Evolutionary conservation across 306 rosid genomes (phyloP), one percentile per base, ranked within the genome.

Genomic region (Canavalia ensiformis): DNA sequence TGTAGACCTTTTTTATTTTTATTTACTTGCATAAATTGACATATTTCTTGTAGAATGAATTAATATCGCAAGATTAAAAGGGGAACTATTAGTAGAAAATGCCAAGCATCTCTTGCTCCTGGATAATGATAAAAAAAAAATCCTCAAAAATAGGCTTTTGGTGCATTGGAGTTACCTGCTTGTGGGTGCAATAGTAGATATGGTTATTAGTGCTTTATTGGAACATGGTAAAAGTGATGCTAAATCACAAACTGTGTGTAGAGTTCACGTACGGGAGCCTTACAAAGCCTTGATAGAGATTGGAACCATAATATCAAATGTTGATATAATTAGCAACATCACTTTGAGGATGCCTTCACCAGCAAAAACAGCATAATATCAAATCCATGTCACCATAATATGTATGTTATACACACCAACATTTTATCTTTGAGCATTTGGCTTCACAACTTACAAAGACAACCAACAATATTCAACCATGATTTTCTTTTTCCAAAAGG

Each of bases 111-210:
- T 58, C 78, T 81, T 95, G 82, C 49, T 85, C 34, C 49, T 87
- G 64, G 87, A 25, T 44, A 82, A 55, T 29, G 56, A 86, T 39
- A 77, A 77, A 62, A 62, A 3, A 12, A 72, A 46, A 52, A 76
- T 67, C 54, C 56, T 28, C 4, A 74, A 68, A n/a, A 63, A 44
- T 63, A 80, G 74, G 87, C 82, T 89, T 35, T 51, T 88, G 87
- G 65, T 89, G 44, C 85, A 75, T 70, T 86, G 91, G 88, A 90
- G 95, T 82, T 82, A 8, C 92, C 90, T 37, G 63, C 91, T 95
- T 74, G 67, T 91, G 54, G 75, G 81, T n/a, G 87, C 81, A 29
- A 81, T 92, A 63, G 88, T 91, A 68, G 83, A 82, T 34, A 76
- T 84, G 88, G 95, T 92, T 59, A 90, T 95, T 18, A 81, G 81